Evolutionary conservation across 2,329 filamentous ascomycete genomes (phyloP).

Genomic region (Knufia petricola): DNA sequence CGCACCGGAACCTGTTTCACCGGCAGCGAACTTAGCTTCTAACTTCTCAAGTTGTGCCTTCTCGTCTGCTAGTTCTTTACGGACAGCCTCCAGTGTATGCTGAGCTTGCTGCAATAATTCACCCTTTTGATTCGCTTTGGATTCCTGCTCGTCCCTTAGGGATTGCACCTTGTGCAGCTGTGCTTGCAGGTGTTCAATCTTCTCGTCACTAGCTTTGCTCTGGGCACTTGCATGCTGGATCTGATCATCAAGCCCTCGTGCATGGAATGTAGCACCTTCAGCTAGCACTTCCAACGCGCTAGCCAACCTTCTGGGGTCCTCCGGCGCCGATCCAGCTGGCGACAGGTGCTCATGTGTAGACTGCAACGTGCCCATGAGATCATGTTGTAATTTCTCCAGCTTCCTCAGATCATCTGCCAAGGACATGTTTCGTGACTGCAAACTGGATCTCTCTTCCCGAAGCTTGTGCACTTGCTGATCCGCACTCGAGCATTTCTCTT

Average conservation of each 20-base stretch:
- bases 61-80: constrained; percentile 51
- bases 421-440: constrained; percentile 35
- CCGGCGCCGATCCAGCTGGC: constrained; percentile 43
- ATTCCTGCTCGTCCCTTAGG: constrained; percentile 35
- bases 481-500: constrained; percentile 50
- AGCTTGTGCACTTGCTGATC: constrained; percentile 48
- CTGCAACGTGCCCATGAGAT: constrained; percentile 46
- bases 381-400: constrained; percentile 44
- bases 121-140: constrained; percentile 42
- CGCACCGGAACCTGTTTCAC: constrained; percentile 72
- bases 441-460: constrained; percentile 40
- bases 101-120: constrained; percentile 44
- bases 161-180: constrained; percentile 33
- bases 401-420: constrained; percentile 43
- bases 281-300: constrained; percentile 51
- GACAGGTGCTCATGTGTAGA: constrained; percentile 52
- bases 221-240: constrained; percentile 53
- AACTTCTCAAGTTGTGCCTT: constrained; percentile 60
- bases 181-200: constrained; percentile 46
- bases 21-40: constrained; percentile 64
- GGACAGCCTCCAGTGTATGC: constrained; percentile 38
- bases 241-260: constrained; percentile 52
- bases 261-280: constrained; percentile 50
- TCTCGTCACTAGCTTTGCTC: constrained; percentile 49
- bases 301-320: constrained; percentile 49